A percentile compares a stretch with the other conserved stretches of the same genome.
Evolutionary conservation across 2,329 filamentous ascomycete species (phyloP).

Genomic region (Diaporthe sp.): DNA sequence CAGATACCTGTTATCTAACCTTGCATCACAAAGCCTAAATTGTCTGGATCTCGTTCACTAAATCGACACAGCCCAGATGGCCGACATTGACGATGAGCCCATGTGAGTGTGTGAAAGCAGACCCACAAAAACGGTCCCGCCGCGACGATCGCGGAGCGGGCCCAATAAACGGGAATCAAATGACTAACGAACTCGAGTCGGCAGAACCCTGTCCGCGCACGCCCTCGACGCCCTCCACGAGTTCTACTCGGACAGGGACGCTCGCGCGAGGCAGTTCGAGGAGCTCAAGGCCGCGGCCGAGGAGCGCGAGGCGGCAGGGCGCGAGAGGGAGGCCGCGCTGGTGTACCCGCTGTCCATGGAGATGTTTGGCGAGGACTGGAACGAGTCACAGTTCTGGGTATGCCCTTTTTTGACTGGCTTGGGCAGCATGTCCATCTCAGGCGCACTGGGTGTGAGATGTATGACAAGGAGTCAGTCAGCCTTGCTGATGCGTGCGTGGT

Average conservation of each 20-base stretch:
- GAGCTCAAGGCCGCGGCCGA: conserved; percentile 74
- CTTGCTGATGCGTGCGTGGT: neutral
- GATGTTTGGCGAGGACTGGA: conserved; percentile 84
- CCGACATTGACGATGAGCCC: conserved; percentile 60
- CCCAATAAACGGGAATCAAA: neutral
- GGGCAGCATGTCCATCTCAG: neutral
- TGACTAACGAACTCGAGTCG: neutral
- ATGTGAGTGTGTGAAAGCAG: conserved; percentile 55
- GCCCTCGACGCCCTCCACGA: conserved; percentile 78
- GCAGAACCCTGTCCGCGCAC: conserved; percentile 73
- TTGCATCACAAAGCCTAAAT: neutral
- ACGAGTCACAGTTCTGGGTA: conserved; percentile 87
- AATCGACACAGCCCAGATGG: conserved; percentile 40
- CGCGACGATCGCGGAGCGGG: neutral
- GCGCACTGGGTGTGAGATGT: neutral
- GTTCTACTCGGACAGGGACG: conserved; percentile 81
- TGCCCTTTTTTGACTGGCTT: conserved; percentile 39
- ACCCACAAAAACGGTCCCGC: conserved; percentile 8
- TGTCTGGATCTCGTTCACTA: neutral
- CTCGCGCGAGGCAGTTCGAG: conserved; percentile 74
- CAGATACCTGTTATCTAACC: neutral
- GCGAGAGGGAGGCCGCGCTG: conserved; percentile 27
- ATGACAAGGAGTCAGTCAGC: neutral
- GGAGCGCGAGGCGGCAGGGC: conserved; percentile 45
- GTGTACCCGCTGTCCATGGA: conserved; percentile 69